Percentiles rank a stretch among this genome's conserved stretches.
phyloP scores from a whole-genome alignment of 202 grass and related monocot genomes.

The Eragrostis tef region DNA sequence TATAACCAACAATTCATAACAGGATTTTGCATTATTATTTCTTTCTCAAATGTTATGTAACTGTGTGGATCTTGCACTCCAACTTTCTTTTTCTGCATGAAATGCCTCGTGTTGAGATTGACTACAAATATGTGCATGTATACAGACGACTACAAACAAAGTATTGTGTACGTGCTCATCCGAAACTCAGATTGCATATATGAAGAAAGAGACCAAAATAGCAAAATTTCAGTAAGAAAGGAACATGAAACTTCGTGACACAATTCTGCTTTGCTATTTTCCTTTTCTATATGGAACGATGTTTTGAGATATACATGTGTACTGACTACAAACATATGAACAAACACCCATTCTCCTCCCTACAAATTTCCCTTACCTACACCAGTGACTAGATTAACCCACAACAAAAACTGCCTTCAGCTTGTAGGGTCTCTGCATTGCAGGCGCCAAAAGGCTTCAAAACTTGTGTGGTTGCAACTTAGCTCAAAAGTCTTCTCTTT shows the following conservation, averaged over 20 bases:
- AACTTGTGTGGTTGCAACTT: slow-evolving; percentile 33
- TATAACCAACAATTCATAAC: no score
- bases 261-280: slow-evolving; percentile 51
- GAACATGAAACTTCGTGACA: neutral
- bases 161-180: no score
- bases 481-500: slow-evolving; percentile 46
- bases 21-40: no score
- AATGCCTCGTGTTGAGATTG: no score
- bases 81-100: no score
- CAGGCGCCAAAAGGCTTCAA: slow-evolving; percentile 45
- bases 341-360: slow-evolving; percentile 43
- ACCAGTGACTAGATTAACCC: slow-evolving; percentile 49
- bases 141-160: neutral
- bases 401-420: slow-evolving; percentile 64
- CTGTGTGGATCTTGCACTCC: no score
- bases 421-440: slow-evolving; percentile 35
- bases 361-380: neutral
- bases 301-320: slow-evolving; percentile 64
- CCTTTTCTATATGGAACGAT: slow-evolving; percentile 46
- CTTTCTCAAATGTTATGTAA: no score
- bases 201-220: neutral
- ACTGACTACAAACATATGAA: slow-evolving; percentile 60
- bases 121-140: no score
- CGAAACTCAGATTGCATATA: no score
- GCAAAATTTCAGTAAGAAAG: neutral